Evolutionary conservation across 495 filamentous ascomycete species (phyloP).

Genomic region (Hypoxylon subgilvum): DNA sequence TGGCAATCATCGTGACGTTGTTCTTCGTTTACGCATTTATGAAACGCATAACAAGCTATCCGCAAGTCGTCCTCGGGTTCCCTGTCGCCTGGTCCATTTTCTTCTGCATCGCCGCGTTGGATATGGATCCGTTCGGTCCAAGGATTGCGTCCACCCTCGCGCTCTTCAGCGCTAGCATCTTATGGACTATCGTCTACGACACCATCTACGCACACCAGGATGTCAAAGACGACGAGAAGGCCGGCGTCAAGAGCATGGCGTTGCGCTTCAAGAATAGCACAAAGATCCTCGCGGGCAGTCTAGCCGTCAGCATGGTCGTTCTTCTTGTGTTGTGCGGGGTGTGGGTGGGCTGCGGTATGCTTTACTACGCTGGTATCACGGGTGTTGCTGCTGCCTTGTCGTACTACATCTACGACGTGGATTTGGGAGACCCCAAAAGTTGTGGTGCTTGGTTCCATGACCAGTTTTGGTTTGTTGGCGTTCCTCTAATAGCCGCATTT

Average conservation of each 20-base stretch:
- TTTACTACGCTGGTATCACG: slow-evolving; percentile 23
- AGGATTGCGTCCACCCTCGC: slow-evolving; percentile 5
- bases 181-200: slow-evolving; percentile 56
- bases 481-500: slow-evolving; percentile 7
- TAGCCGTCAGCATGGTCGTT: slow-evolving; percentile 2
- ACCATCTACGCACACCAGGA: slow-evolving; percentile 57
- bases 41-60: slow-evolving; percentile 45
- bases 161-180: slow-evolving; percentile 34
- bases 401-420: slow-evolving; percentile 33
- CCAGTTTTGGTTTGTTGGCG: slow-evolving; percentile 38
- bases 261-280: slow-evolving; percentile 41
- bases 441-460: slow-evolving; percentile 39
- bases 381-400: slow-evolving; percentile 12
- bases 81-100: slow-evolving; percentile 38
- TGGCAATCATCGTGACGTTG: slow-evolving; percentile 4
- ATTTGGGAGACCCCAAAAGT: slow-evolving; percentile 28
- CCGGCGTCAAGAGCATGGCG: slow-evolving; percentile 49
- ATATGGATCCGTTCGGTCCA: slow-evolving; percentile 19
- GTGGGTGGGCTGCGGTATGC: slow-evolving; percentile 13
- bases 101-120: slow-evolving; percentile 26
- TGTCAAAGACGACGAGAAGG: slow-evolving; percentile 49
- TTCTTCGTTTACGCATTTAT: slow-evolving; percentile 39
- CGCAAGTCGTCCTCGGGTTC: slow-evolving; percentile 46
- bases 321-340: slow-evolving; percentile 25
- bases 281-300: slow-evolving; percentile 14